Conservation (phyloP, 2,329 filamentous ascomycete genomes). For the Dactylellina leptospora region DNA sequence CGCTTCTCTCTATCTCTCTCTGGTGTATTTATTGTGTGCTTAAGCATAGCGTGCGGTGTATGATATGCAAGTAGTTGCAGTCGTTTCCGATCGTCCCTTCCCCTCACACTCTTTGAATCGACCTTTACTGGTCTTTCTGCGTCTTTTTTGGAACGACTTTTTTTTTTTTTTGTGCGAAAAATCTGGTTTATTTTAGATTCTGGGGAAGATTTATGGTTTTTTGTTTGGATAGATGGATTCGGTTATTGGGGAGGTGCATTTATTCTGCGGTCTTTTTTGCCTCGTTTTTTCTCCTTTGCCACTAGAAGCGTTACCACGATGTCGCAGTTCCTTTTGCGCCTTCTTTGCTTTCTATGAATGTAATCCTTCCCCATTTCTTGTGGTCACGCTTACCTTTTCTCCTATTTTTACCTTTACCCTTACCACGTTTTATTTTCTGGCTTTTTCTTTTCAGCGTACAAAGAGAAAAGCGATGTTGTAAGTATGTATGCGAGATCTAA, state of each 20-base stretch:
- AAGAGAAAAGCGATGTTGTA: constrained; percentile 45
- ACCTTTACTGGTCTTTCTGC: constrained; percentile 11
- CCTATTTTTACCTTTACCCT: constrained; percentile 8
- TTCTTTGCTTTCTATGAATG: constrained; percentile 19
- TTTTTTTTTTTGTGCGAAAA: constrained; percentile 11
- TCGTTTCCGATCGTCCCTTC: constrained; percentile 43
- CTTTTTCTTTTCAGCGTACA: constrained; percentile 15
- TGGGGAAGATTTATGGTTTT: constrained; percentile 33
- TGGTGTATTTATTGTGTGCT: constrained; percentile 52
- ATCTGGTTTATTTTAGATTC: constrained; percentile 43
- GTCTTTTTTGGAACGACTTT: constrained; percentile 7
- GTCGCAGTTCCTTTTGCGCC: constrained; percentile 59
- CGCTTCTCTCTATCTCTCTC: constrained; percentile 33
- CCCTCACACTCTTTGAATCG: background rate
- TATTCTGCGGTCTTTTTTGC: constrained; percentile 54
- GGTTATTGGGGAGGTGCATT: constrained; percentile 42
- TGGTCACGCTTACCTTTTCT: constrained; percentile 14
- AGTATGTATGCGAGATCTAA: constrained; percentile 34
- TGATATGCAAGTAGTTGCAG: constrained; percentile 52
- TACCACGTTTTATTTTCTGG: background rate
- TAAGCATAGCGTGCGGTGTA: constrained; percentile 53
- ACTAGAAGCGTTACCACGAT: constrained; percentile 60
- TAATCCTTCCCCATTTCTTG: constrained; percentile 15
- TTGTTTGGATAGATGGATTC: constrained; percentile 45
- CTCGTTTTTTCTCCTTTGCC: constrained; percentile 57